Evolutionary conservation across 2,329 filamentous ascomycete species (phyloP).

Genomic region (Colletotrichum australisinense): DNA sequence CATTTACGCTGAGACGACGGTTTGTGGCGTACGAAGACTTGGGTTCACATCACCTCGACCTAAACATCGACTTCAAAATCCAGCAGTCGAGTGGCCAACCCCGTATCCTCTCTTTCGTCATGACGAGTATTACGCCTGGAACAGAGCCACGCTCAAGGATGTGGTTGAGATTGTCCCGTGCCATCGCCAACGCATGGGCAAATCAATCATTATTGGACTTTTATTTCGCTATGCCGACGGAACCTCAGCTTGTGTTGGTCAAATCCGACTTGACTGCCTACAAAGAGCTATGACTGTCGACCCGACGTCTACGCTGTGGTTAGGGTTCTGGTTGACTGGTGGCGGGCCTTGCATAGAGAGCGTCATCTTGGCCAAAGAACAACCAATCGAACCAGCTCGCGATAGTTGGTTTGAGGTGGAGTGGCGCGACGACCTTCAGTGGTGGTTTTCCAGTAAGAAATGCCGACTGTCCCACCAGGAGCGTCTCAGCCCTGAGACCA

Average conservation of each 20-base stretch:
- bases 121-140: no score
- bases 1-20: not conserved
- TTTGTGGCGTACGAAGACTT: not conserved
- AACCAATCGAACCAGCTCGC: not conserved
- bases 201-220: not conserved
- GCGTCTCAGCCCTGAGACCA: no score
- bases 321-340: not conserved
- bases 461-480: not conserved
- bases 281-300: not conserved
- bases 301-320: not conserved
- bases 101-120: no score
- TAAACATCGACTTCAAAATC: no score
- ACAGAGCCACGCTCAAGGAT: not conserved
- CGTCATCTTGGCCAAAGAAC: not conserved
- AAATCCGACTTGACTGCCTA: not conserved
- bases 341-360: not conserved
- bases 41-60: not conserved
- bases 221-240: not conserved
- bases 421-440: constrained; percentile 3
- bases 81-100: no score
- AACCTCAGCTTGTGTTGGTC: not conserved
- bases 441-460: constrained; percentile 10
- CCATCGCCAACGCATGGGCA: not conserved
- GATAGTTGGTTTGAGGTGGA: constrained; percentile 5
- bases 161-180: constrained; percentile 1